Evolutionary conservation across 768 basidiomycete genomes (phyloP).

Genomic region (Auricularia sp.): DNA sequence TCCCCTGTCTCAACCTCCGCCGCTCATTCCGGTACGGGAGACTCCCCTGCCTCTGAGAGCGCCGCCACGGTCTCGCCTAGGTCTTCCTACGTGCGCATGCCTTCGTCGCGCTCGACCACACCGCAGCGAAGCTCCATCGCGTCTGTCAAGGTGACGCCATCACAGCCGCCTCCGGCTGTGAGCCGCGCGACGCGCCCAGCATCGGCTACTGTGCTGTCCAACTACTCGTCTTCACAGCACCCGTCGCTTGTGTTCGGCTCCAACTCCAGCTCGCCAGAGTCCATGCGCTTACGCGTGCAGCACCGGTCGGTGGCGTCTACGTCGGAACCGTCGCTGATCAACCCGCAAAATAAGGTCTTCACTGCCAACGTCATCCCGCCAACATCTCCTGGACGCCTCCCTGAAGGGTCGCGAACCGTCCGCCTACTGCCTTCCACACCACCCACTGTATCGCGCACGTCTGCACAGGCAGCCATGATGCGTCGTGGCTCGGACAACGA

Average conservation of each 20-base stretch:
- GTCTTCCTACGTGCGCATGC: not conserved
- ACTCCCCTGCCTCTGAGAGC: not conserved
- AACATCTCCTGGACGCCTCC: not conserved
- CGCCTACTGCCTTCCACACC: slow-evolving; percentile 11
- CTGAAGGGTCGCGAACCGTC: slow-evolving; percentile 9
- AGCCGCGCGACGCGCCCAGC: not conserved
- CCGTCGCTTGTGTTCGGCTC: slow-evolving; percentile 3
- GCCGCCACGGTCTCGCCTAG: not conserved
- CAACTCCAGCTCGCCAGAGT: slow-evolving; percentile 30
- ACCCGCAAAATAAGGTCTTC: not conserved
- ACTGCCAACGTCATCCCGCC: not conserved
- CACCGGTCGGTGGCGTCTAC: slow-evolving; percentile 65
- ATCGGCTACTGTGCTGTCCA: not conserved
- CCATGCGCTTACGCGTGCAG: slow-evolving; percentile 44
- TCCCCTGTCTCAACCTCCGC: not conserved
- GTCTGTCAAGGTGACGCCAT: not conserved
- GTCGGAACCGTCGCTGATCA: slow-evolving; percentile 71
- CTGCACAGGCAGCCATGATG: not conserved
- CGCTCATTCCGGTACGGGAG: not conserved
- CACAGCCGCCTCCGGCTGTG: not conserved
- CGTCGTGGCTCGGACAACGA: slow-evolving; percentile 12
- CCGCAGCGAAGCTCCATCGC: not conserved
- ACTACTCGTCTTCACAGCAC: not conserved
- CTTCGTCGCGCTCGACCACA: not conserved
- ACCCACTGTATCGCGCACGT: not conserved